phyloP scores from a whole-genome alignment of 257 asterid species.

The Datura wrightii region DNA sequence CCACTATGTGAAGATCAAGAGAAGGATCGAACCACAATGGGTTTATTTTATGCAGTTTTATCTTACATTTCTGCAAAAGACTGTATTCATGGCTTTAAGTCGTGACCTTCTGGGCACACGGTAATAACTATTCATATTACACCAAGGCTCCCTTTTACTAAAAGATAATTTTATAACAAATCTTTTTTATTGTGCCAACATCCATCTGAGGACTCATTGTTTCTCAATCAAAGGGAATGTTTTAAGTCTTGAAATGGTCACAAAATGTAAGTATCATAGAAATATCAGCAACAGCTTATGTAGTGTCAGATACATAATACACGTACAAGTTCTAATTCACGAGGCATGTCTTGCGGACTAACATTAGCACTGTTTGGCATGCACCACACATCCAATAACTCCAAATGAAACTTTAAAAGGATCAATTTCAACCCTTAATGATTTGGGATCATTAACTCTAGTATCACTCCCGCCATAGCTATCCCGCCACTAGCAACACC shows the following conservation, averaged over 20 bases:
- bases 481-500: conserved; percentile 99
- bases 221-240: not conserved
- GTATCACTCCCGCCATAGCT: conserved; percentile 88
- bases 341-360: conserved; percentile 93
- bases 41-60: not conserved
- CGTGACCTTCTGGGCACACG: not conserved
- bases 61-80: not conserved
- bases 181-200: not conserved
- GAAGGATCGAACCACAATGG: not conserved
- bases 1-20: not conserved
- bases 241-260: not conserved
- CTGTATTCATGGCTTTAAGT: not conserved
- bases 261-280: not conserved
- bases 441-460: conserved; percentile 56
- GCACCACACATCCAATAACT: conserved; percentile 88
- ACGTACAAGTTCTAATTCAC: conserved; percentile 81
- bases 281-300: not conserved
- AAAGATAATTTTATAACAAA: not conserved
- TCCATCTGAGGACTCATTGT: not conserved
- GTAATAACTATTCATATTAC: not conserved
- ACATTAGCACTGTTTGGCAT: conserved; percentile 95
- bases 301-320: not conserved
- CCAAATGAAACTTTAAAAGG: conserved; percentile 78
- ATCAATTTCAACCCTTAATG: conserved; percentile 72
- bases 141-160: not conserved